Evolutionary conservation across 2,329 filamentous ascomycete species (phyloP), one percentile per base, ranked within the genome.

Genomic region (Diaporthe velutina): DNA sequence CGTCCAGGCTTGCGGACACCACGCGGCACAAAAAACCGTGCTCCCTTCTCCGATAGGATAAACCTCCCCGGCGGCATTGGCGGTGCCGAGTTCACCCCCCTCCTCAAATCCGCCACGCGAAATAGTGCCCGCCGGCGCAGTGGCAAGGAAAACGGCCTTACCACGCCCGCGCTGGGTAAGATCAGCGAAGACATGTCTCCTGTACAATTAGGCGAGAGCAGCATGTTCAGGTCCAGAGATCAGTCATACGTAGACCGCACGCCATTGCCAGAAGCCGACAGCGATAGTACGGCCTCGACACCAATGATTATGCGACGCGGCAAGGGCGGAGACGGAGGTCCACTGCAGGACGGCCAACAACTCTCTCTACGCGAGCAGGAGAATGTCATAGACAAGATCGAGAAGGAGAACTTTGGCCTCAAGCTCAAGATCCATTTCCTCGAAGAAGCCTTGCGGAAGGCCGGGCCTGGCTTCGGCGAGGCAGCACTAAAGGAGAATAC

Each of bases 361-460:
- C 89, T 98, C 79, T 98, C 97, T 1, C 85, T 99, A 74, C 93
- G 95, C 76, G 97, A 99, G 82, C 97, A 99, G 83, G 97, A 98
- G 84, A 95, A 95, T 79, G 94, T 97, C 78, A 96, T 99, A 79
- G 95, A 98, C 85, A 94, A 94, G 81, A 96, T 99, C 79, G 95
- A 98, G 82, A 99, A 99, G 86, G 97, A 98, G 81, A 99, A 99
- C 81, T 99, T 98, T 82, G 95, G 95, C 33, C 88, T 99, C 71
- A 98, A 98, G 84, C 90, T 98, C 79, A 98, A 98, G 84, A 98
- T 98, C 71, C 95, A 98, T 83, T 99, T 98, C 82, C 89, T 99
- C 73, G 95, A 99, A 83, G 95, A 98, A 79, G 94, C 95, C 19
- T 85, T 99, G 67, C 91, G 93, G 71, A 98, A 97, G 82, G 91